Base-by-base conservation (phyloP, 257 asterid genomes). In the Pogostemon cablin region DNA sequence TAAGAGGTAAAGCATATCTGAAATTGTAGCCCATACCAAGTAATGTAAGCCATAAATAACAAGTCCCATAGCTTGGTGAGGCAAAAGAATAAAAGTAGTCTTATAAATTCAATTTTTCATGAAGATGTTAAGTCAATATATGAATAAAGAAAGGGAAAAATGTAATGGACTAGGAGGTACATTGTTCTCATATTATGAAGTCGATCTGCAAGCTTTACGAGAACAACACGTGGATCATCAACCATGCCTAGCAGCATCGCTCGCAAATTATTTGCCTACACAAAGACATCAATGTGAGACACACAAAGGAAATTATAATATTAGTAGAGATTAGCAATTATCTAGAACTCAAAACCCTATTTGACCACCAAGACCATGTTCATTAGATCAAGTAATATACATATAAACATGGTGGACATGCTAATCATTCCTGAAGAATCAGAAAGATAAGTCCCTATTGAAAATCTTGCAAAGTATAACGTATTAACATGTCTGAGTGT, bases 101-200 rank as follows among this genome's bases (percentile, higher is more conserved):
- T 25, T 9, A 44, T 7, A 40, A 42, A 35, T 44, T 53, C 15
- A 62, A 60, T 5, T 61, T 3, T 11, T 59, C 9, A 54, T 17
- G 49, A 3, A 32, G 32, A 65, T 20, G 17, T 59, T 44, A 41
- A 60, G 55, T 65, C 56, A 52, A 65, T 64, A 49, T 58, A 54
- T 49, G 39, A 11, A 55, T 39, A 67, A 67, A 8, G 9, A 54
- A 75, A 50, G 66, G 40, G 3, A 59, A 41, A 71, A 67, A 69
- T 9, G 8, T 57, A 25, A 12, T n/a, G 65, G 40, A 76, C 73
- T 38, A 32, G 15, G 68, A 32, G 15, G 68, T 86, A 91, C 98
- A 91, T 87, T 78, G 98, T 93, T 90, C 98, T 87, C 98, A 93
- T 87, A 78, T 93, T 93, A 77, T 93, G 98, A 82, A 93, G 98